Percentiles rank a stretch among this genome's conserved stretches.
These are phyloP conservation scores for Trametes polyzona DNA, from an alignment of 1,284 basidiomycete genomes.

Conservation along the genomic window DNA sequence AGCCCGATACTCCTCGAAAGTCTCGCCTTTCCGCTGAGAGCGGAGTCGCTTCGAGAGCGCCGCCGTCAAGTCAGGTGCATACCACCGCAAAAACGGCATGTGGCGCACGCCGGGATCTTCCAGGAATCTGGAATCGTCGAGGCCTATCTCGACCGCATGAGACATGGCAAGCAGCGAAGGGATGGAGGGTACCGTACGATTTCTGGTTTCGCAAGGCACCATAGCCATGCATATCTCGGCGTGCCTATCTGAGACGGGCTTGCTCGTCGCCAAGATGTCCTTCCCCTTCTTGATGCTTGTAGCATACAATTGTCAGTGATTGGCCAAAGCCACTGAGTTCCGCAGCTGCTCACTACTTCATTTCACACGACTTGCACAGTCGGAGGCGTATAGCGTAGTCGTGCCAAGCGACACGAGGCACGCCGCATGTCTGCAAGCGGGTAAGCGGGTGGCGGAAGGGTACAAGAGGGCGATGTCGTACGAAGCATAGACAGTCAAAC, in stretches of 20 bases:
- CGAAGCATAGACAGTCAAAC: slow-evolving; percentile 23
- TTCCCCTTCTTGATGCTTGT: background rate
- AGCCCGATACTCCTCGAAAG: background rate
- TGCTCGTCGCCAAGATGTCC: background rate
- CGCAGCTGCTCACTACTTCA: background rate
- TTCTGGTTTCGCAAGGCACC: background rate
- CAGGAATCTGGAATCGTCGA: background rate
- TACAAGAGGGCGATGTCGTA: too few species aligned
- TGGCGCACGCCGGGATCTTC: background rate
- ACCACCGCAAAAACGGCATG: background rate
- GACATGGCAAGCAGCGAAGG: background rate
- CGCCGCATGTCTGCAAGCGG: background rate
- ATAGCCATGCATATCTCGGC: background rate
- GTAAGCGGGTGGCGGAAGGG: background rate
- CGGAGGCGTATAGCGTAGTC: background rate
- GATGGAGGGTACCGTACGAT: background rate
- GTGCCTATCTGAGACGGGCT: background rate
- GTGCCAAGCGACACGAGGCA: background rate
- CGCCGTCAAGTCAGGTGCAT: background rate
- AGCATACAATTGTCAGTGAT: background rate
- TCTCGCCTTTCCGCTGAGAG: background rate
- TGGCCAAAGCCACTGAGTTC: background rate
- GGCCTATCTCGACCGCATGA: background rate
- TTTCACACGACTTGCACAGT: background rate
- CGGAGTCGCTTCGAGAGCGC: background rate